Base-by-base conservation (phyloP, 352 stramenopile species). In the Pythium dissotocum region DNA sequence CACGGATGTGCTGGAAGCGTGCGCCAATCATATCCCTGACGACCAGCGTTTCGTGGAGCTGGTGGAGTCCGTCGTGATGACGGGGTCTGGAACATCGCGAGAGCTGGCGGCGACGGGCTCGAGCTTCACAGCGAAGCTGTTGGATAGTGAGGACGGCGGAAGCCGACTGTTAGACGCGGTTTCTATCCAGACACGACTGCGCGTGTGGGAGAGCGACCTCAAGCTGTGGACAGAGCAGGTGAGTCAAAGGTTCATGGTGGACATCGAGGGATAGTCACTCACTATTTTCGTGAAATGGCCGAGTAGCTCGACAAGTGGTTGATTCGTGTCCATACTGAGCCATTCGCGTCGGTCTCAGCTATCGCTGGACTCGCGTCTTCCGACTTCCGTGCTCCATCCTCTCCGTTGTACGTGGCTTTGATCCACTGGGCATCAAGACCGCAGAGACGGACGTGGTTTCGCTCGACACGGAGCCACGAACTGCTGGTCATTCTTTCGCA, bases 271-370 rank as follows among this genome's bases (percentile, higher is more conserved):
- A 49, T 3, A 26, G 18, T 49, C 21, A 49, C 42, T 49, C 42
- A 44, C 16, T 44, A 9, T 49, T 14, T 26, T 4, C 6, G 5
- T 49, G 42, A 10, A 10, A 40, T 40, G 35, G 10, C 35, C 36
- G 30, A 14, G 13, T 48, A 73, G 67, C 61, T 73, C 1, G 55
- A 68, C 13, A 35, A 57, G 3, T 73, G 67, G 67, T 38, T 73
- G 4, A 13, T 65, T 18, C n/a, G 42, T 18, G 67, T 63, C 21
- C 61, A 69, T 30, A 48, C 63, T 36, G 36, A 21, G 38, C 61
- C 60, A 1, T 73, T 73, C 6, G 36, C 32, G 7, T 16, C 61
- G 8, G 30, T 73, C 12, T 21, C 38, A 24, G 28, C 14, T 0
- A 54, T 69, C 9, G 6, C 9, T 48, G n/a, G 54, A 42, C 1